Base-by-base conservation (phyloP, 768 basidiomycete species). In the Trametes maxima region DNA sequence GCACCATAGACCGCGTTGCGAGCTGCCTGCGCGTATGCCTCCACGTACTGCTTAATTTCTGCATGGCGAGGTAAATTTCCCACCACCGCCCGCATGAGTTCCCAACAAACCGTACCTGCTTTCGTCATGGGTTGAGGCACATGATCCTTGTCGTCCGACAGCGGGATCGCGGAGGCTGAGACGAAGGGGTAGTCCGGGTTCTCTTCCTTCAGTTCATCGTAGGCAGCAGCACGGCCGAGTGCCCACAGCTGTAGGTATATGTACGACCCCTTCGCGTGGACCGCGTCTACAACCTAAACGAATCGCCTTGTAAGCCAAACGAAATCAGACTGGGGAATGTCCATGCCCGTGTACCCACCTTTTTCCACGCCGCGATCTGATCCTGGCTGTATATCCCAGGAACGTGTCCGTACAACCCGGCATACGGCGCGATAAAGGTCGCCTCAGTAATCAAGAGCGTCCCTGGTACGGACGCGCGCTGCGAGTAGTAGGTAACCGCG, bases 351-450 rank as follows among this genome's bases (percentile, higher is more conserved):
- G 12, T 3, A 14, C 17, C 33, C 28, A 79, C 78, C 60, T 71
- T 63, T 62, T 79, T 82, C 85, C 83, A 85, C 0, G 59, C 76
- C 5, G 65, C 54, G 22, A 78, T 79, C 63, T 92, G 88, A n/a
- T 79, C 82, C 1, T 78, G 66, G 12, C 69, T 82, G 76, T 81
- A 89, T 48, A 89, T 82, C 0, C 88, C 88, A 1, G 88, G 88
- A 0, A 80, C 77, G 51, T 82, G 76, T 1, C 82, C 84, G 3
- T 78, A 82, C 0, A 58, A 2, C 13, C 57, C 57, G 1, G 84
- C 83, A 10, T 77, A 64, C 0, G 70, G 68, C 0, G 81, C 78
- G 48, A 88, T 80, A 44, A 79, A 73, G 1, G 84, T 83, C 0
- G 77, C 84, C 68, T 88, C 85, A 3, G 83, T 70, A 57, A 88